A percentile compares a stretch with the other conserved stretches of the same genome.
phyloP scores from a whole-genome alignment of 2,329 filamentous ascomycete species.

The Lecanoromycetidae sp. region DNA sequence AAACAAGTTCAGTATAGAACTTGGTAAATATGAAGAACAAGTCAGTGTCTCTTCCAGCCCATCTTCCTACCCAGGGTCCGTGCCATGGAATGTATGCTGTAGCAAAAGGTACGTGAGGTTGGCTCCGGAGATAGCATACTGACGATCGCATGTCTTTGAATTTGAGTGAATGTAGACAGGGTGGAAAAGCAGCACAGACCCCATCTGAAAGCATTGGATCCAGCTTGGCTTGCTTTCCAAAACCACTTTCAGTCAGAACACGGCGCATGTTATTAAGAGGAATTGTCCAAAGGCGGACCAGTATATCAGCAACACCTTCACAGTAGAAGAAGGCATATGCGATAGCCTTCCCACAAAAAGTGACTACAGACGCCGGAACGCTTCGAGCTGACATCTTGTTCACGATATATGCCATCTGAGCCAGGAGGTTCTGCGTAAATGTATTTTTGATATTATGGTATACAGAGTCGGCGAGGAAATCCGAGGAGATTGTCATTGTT shows the following conservation, averaged over 20 bases:
- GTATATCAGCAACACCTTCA: constrained; percentile 69
- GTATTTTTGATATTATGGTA: constrained; percentile 82
- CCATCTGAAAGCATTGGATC: constrained; percentile 45
- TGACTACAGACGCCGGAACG: constrained; percentile 58
- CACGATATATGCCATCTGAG: constrained; percentile 76
- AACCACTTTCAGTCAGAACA: constrained; percentile 55
- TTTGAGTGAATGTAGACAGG: constrained; percentile 47
- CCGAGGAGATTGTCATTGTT: constrained; percentile 36
- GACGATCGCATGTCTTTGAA: constrained; percentile 51
- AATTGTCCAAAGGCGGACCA: constrained; percentile 70
- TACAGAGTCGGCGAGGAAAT: constrained; percentile 62
- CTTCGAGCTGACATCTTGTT: constrained; percentile 77
- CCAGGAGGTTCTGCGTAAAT: constrained; percentile 68
- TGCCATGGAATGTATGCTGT: constrained; percentile 70
- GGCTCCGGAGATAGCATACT: constrained; percentile 50
- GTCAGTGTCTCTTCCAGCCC: constrained; percentile 79
- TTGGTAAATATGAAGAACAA: constrained; percentile 87
- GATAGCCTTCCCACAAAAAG: constrained; percentile 80
- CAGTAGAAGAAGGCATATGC: constrained; percentile 92
- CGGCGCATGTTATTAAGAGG: constrained; percentile 57
- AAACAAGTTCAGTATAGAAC: constrained; percentile 67
- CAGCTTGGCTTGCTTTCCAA: constrained; percentile 41
- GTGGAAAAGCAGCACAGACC: constrained; percentile 58
- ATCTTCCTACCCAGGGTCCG: constrained; percentile 71
- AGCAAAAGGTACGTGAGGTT: constrained; percentile 53